phyloP scores from a whole-genome alignment of 352 stramenopile species.

The Aphanomyces astaci region DNA sequence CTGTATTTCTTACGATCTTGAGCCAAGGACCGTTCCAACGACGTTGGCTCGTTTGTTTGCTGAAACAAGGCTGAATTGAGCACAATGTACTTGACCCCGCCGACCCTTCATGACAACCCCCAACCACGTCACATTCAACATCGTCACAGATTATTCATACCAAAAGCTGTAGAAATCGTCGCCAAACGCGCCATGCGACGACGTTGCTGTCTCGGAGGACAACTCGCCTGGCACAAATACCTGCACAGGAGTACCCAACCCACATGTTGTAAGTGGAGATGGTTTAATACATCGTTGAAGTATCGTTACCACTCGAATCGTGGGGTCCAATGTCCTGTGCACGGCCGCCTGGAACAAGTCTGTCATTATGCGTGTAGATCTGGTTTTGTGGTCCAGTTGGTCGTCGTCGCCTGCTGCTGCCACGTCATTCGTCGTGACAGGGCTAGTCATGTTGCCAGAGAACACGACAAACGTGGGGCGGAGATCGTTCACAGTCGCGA shows the following conservation, averaged over 20 bases:
- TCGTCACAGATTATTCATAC: constrained; percentile 8
- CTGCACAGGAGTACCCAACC: too few species aligned
- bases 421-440: neutral
- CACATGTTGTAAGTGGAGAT: too few species aligned
- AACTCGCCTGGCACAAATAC: constrained; percentile 40
- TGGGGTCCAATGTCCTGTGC: constrained; percentile 34
- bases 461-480: constrained; percentile 57
- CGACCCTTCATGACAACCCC: constrained; percentile 58
- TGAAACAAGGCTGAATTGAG: constrained; percentile 47
- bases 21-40: constrained; percentile 29
- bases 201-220: constrained; percentile 22
- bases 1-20: constrained; percentile 65
- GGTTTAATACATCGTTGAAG: too few species aligned
- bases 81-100: constrained; percentile 73
- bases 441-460: constrained; percentile 53
- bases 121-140: neutral
- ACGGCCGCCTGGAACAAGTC: constrained; percentile 50
- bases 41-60: constrained; percentile 25
- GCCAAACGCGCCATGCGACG: constrained; percentile 51
- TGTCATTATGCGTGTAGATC: too few species aligned
- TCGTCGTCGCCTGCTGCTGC: too few species aligned
- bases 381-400: too few species aligned
- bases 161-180: constrained; percentile 70
- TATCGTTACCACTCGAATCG: constrained; percentile 59
- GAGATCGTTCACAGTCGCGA: constrained; percentile 41